Percentiles rank a stretch among this genome's conserved stretches.
phyloP scores from a whole-genome alignment of 1,139 yeast species.

The Hyphopichia burtonii region DNA sequence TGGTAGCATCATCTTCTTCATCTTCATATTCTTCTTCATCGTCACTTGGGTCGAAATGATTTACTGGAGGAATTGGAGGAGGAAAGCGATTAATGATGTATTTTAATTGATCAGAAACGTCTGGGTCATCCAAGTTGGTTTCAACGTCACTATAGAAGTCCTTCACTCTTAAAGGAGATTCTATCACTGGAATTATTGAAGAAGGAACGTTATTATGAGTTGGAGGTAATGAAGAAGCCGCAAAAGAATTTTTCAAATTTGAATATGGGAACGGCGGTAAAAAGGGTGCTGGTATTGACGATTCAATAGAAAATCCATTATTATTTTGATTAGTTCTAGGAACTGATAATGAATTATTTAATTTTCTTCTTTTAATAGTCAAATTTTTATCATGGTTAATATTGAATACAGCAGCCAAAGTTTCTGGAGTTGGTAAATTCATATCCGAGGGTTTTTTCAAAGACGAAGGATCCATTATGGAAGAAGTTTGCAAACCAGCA shows the following conservation, averaged over 20 bases:
- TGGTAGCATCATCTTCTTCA: constrained; percentile 6
- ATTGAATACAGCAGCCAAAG: constrained; percentile 4
- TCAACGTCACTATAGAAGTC: constrained; percentile 41
- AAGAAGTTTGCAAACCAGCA: too few species aligned
- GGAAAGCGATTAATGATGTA: constrained; percentile 34
- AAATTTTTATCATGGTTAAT: background rate
- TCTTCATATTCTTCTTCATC: constrained; percentile 11
- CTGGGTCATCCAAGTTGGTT: constrained; percentile 12
- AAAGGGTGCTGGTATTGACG: background rate
- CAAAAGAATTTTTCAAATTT: background rate
- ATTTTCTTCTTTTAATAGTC: background rate
- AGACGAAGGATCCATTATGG: background rate
- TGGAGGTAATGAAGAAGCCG: background rate
- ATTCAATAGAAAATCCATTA: background rate
- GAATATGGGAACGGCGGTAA: background rate
- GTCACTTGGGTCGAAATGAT: background rate
- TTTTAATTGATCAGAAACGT: constrained; percentile 18
- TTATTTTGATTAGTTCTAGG: background rate
- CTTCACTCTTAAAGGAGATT: constrained; percentile 25
- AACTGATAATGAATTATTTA: background rate
- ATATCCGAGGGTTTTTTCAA: constrained; percentile 1
- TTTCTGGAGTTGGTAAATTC: constrained; percentile 3
- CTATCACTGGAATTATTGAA: constrained; percentile 37
- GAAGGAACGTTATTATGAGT: constrained; percentile 32
- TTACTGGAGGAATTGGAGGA: constrained; percentile 41